phyloP scores from a whole-genome alignment of 495 filamentous ascomycete species.

The Aspergillus campestris region DNA sequence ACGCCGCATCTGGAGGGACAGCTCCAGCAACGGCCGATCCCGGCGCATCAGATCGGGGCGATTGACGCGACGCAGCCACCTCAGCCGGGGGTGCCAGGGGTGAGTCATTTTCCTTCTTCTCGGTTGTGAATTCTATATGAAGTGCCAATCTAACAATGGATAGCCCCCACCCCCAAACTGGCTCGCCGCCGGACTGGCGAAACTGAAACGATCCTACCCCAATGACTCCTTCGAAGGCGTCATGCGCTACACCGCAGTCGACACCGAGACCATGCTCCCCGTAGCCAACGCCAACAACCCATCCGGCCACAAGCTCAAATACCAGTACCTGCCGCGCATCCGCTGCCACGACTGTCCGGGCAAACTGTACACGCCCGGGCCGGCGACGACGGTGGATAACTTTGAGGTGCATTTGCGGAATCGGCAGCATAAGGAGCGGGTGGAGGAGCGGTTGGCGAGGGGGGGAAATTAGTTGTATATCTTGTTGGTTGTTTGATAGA shows the following conservation, averaged over 20 bases:
- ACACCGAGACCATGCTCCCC: constrained; percentile 52
- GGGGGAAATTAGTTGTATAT: background rate
- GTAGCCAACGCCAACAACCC: constrained; percentile 41
- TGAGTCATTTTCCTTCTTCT: constrained; percentile 32
- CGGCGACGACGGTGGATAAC: constrained; percentile 73
- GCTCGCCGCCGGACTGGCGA: constrained; percentile 58
- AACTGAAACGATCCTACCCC: constrained; percentile 57
- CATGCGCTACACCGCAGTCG: constrained; percentile 78
- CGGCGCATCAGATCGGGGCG: constrained; percentile 50
- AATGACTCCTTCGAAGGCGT: constrained; percentile 73
- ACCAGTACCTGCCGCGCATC: constrained; percentile 75
- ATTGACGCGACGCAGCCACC: constrained; percentile 54
- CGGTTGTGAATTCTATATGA: background rate
- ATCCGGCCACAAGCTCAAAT: constrained; percentile 47
- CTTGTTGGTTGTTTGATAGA: background rate
- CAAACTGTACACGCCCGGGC: constrained; percentile 84
- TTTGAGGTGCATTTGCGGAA: constrained; percentile 89
- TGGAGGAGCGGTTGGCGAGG: constrained; percentile 45
- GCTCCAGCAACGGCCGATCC: constrained; percentile 14
- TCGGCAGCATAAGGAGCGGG: constrained; percentile 63
- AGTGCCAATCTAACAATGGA: constrained; percentile 10
- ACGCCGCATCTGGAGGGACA: too few species aligned
- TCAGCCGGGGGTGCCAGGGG: constrained; percentile 45
- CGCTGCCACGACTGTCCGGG: constrained; percentile 86
- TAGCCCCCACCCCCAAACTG: constrained; percentile 75